phyloP scores from a whole-genome alignment of 2,329 filamentous ascomycete genomes.

The Colletotrichum sp. region DNA sequence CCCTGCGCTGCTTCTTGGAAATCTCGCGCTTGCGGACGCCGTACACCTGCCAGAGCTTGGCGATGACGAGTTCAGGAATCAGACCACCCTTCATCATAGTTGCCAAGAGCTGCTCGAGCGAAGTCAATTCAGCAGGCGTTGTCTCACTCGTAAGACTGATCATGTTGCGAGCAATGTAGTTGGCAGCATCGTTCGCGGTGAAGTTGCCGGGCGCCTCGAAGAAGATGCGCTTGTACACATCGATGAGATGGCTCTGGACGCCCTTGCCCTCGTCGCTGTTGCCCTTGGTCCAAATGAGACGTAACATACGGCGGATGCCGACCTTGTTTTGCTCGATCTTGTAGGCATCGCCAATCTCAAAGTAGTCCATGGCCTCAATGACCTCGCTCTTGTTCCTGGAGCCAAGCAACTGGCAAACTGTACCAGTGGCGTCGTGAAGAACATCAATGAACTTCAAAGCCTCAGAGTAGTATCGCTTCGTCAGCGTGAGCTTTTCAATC shows the following conservation, averaged over 20 bases:
- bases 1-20: constrained; percentile 86
- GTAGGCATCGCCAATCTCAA: constrained; percentile 94
- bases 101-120: constrained; percentile 89
- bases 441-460: constrained; percentile 94
- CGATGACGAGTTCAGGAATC: constrained; percentile 83
- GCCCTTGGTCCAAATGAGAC: constrained; percentile 98
- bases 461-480: constrained; percentile 90
- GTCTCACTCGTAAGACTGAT: constrained; percentile 97
- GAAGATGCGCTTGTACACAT: constrained; percentile 94
- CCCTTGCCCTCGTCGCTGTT: constrained; percentile 99
- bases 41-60: constrained; percentile 98
- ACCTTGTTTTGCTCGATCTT: constrained; percentile 92
- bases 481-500: constrained; percentile 85
- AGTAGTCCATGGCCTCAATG: constrained; percentile 99
- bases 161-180: constrained; percentile 97
- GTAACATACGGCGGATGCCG: constrained; percentile 93
- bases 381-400: constrained; percentile 98
- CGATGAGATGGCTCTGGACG: constrained; percentile 94
- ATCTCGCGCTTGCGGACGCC: constrained; percentile 93
- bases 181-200: constrained; percentile 86
- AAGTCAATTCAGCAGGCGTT: constrained; percentile 92
- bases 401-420: constrained; percentile 85
- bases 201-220: constrained; percentile 94
- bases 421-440: constrained; percentile 79
- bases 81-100: constrained; percentile 97